These are phyloP conservation scores for Boletellus ananas DNA, from an alignment of 768 basidiomycete species.

Conservation along the genomic window DNA sequence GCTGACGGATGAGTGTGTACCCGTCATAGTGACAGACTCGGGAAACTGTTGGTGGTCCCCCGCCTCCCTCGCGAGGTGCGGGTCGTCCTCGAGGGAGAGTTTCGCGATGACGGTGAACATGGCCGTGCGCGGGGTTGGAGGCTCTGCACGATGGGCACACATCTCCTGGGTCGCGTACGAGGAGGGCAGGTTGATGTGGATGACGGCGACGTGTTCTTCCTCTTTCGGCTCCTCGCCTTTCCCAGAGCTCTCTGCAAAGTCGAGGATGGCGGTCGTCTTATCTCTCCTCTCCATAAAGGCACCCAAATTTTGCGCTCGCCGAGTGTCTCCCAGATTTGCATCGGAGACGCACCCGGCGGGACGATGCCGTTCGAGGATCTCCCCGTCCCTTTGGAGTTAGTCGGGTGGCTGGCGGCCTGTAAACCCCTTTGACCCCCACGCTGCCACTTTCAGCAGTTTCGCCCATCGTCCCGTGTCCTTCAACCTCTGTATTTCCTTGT, in stretches of 20 bases:
- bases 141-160: slow-evolving; percentile 4
- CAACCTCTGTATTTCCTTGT: slow-evolving; percentile 18
- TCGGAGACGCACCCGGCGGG: background rate
- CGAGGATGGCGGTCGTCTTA: background rate
- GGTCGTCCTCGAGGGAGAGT: slow-evolving; percentile 37
- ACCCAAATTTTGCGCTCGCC: background rate
- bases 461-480: slow-evolving; percentile 23
- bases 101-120: slow-evolving; percentile 44
- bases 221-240: background rate
- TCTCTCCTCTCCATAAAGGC: background rate
- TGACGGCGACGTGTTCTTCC: background rate
- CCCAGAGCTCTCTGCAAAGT: background rate
- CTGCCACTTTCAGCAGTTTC: slow-evolving; percentile 11
- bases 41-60: slow-evolving; percentile 27
- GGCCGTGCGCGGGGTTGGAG: slow-evolving; percentile 26
- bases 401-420: background rate
- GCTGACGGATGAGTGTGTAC: slow-evolving; percentile 21
- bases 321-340: background rate
- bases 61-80: slow-evolving; percentile 34
- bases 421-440: slow-evolving; percentile 10
- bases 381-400: slow-evolving; percentile 1
- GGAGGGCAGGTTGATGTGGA: slow-evolving; percentile 16
- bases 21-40: slow-evolving; percentile 23
- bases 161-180: slow-evolving; percentile 7
- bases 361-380: slow-evolving; percentile 16